These are phyloP conservation scores for Corynascus novoguineensis DNA, from an alignment of 495 filamentous ascomycete genomes.

Conservation along the genomic window DNA sequence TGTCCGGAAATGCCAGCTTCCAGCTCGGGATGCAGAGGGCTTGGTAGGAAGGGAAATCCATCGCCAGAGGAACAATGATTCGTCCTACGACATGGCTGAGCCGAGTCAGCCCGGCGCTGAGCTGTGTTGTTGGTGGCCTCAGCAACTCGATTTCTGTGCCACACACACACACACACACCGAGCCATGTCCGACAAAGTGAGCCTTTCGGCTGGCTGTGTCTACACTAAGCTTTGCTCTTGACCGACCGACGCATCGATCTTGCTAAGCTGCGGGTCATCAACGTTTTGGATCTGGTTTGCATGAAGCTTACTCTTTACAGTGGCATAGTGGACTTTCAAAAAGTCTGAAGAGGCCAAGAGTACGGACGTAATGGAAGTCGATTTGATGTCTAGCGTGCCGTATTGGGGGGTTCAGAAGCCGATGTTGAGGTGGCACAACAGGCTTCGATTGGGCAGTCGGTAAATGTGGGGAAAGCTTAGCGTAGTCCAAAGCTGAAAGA, in stretches of 20 bases:
- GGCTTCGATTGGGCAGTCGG: not conserved
- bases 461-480: not conserved
- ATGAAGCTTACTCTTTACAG: too few relatives aligned
- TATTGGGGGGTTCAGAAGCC: not conserved
- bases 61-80: too few relatives aligned
- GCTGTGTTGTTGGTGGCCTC: not conserved
- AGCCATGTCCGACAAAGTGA: not conserved
- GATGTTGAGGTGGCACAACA: not conserved
- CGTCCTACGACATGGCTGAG: slow-evolving; percentile 3
- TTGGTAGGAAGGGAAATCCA: too few relatives aligned
- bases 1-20: slow-evolving; percentile 2
- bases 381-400: not conserved
- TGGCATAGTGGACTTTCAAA: too few relatives aligned
- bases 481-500: not conserved
- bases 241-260: too few relatives aligned
- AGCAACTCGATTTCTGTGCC: slow-evolving; percentile 3
- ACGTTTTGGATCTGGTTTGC: too few relatives aligned
- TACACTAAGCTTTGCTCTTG: not conserved
- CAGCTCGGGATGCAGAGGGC: not conserved
- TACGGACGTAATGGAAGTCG: not conserved
- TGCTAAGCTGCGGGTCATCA: too few relatives aligned
- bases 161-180: too few relatives aligned
- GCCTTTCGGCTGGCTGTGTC: not conserved
- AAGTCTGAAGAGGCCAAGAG: too few relatives aligned
- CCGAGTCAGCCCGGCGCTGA: slow-evolving; percentile 5